These are phyloP conservation scores for Hypoxylon sp. DNA, from an alignment of 2,329 filamentous ascomycete genomes.

Conservation along the genomic window DNA sequence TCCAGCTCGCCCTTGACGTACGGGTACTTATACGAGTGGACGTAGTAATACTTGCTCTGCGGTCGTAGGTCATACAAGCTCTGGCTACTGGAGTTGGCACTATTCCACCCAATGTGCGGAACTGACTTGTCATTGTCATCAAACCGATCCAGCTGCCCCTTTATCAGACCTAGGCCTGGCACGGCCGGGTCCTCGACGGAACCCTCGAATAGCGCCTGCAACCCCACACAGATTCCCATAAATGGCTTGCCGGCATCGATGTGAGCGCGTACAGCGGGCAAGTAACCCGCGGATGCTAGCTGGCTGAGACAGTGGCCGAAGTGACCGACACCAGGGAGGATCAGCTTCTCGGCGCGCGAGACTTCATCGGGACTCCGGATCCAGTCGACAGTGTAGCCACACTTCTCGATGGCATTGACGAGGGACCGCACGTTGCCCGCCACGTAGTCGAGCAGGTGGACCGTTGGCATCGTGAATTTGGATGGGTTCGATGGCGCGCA, in stretches of 20 bases:
- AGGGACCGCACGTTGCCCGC: slow-evolving; percentile 96
- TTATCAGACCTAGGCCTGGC: slow-evolving; percentile 81
- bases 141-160: slow-evolving; percentile 80
- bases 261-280: slow-evolving; percentile 84
- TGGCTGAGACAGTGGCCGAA: slow-evolving; percentile 96
- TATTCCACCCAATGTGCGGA: slow-evolving; percentile 99
- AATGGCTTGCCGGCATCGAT: slow-evolving; percentile 95
- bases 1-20: slow-evolving; percentile 82
- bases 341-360: slow-evolving; percentile 88
- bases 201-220: slow-evolving; percentile 90
- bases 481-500: slow-evolving; percentile 5
- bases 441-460: slow-evolving; percentile 88
- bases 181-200: slow-evolving; percentile 83
- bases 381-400: slow-evolving; percentile 95
- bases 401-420: slow-evolving; percentile 96
- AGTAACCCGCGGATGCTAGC: slow-evolving; percentile 83
- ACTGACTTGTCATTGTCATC: slow-evolving; percentile 84
- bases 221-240: slow-evolving; percentile 95
- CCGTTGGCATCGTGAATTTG: slow-evolving; percentile 74
- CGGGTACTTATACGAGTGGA: slow-evolving; percentile 91
- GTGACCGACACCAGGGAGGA: slow-evolving; percentile 95
- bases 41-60: slow-evolving; percentile 97
- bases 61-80: slow-evolving; percentile 82
- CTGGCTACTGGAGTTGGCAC: slow-evolving; percentile 73
- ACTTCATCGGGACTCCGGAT: slow-evolving; percentile 87